Evolutionary conservation across 2,329 filamentous ascomycete genomes (phyloP).

Genomic region (Clarireedia sp.): DNA sequence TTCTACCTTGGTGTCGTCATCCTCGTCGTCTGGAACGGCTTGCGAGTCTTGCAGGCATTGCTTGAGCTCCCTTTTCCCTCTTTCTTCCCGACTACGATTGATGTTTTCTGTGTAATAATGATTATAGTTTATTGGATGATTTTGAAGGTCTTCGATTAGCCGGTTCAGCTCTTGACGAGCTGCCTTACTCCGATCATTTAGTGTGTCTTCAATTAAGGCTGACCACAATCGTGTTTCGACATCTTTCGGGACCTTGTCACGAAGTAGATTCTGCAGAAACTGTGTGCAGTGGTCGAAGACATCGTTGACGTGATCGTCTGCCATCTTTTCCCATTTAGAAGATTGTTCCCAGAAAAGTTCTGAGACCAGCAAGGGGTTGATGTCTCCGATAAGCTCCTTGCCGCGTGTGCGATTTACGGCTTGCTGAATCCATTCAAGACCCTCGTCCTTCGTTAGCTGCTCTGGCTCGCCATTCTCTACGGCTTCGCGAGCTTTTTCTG

Average conservation of each 20-base stretch:
- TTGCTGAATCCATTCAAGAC: conserved; percentile 22
- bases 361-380: conserved; percentile 33
- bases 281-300: conserved; percentile 14
- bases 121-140: conserved; percentile 32
- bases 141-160: conserved; percentile 22
- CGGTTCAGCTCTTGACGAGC: neutral
- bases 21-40: neutral
- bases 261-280: neutral
- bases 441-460: conserved; percentile 16
- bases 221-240: conserved; percentile 7
- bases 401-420: conserved; percentile 22
- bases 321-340: conserved; percentile 29
- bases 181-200: neutral
- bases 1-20: neutral
- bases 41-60: neutral
- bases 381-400: conserved; percentile 33
- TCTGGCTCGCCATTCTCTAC: conserved; percentile 15
- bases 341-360: conserved; percentile 36
- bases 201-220: neutral
- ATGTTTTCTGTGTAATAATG: conserved; percentile 31
- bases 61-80: conserved; percentile 6
- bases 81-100: conserved; percentile 14
- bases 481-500: neutral
- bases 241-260: conserved; percentile 3
- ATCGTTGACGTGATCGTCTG: conserved; percentile 19